phyloP scores from a whole-genome alignment of 768 basidiomycete species.

The Pleurotus djamor region DNA sequence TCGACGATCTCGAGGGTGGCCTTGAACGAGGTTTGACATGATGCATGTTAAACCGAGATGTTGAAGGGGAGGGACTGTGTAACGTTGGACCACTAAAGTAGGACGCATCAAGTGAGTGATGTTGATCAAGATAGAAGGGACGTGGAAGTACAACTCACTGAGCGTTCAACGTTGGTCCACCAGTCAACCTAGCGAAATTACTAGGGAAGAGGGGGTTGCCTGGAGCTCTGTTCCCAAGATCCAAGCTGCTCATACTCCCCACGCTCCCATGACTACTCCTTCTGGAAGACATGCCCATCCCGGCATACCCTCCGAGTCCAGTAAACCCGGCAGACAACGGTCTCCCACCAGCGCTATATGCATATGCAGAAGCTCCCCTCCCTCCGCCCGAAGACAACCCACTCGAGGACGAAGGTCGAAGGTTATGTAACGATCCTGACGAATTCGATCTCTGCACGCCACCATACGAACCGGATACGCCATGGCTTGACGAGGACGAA shows the following conservation, averaged over 20 bases:
- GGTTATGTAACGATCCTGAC: no score
- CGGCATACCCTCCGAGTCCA: neutral
- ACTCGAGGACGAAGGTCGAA: no score
- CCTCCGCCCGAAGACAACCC: no score
- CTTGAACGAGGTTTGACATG: constrained; percentile 1
- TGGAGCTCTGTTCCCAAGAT: constrained; percentile 59
- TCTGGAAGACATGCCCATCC: constrained; percentile 11
- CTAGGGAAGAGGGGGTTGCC: constrained; percentile 83
- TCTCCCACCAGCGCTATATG: no score
- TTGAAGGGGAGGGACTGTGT: neutral
- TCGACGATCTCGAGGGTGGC: neutral
- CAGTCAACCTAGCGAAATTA: constrained; percentile 68
- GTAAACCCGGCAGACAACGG: no score
- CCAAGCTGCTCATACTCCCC: neutral
- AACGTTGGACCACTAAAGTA: constrained; percentile 7
- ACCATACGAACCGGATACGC: neutral
- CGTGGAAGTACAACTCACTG: constrained; percentile 28
- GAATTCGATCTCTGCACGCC: constrained; percentile 7
- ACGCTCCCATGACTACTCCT: constrained; percentile 22
- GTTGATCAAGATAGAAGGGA: neutral
- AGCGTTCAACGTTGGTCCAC: constrained; percentile 62
- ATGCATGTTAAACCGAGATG: neutral
- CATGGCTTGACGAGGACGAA: neutral
- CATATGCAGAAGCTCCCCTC: no score
- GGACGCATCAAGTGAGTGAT: neutral